Conservation (phyloP, 176 grass and related monocot genomes). For the Carex littledalei region DNA sequence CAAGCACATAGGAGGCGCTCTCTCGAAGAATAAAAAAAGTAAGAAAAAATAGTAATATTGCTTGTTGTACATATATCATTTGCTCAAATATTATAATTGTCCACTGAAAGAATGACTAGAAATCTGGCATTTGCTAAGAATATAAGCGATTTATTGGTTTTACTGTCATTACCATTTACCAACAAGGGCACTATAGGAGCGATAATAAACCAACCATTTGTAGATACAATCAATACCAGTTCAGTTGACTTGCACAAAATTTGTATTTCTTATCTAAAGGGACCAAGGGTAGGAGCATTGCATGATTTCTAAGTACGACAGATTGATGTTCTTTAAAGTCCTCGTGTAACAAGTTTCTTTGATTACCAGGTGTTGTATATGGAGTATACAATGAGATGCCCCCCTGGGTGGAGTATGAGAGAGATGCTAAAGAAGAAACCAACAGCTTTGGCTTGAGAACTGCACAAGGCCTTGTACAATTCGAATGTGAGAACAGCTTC, state of each 20-base stretch:
- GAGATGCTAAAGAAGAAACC: constrained; percentile 33
- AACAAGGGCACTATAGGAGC: not conserved
- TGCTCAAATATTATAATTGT: not conserved
- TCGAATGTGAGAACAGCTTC: constrained; percentile 52
- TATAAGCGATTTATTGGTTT: not conserved
- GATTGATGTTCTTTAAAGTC: not conserved
- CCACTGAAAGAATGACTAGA: not conserved
- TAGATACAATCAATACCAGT: not conserved
- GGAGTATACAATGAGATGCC: constrained; percentile 73
- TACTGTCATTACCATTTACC: not conserved
- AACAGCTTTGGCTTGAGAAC: constrained; percentile 76
- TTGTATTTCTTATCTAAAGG: not conserved
- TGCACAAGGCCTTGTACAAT: constrained; percentile 70
- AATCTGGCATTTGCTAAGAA: not conserved
- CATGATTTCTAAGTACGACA: not conserved
- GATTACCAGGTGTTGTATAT: constrained; percentile 64
- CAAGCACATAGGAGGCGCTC: constrained; percentile 82
- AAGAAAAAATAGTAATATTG: constrained; percentile 23
- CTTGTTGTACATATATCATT: not conserved
- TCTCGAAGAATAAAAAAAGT: constrained; percentile 96
- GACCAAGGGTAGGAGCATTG: not conserved
- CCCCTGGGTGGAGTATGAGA: constrained; percentile 57
- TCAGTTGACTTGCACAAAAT: not conserved
- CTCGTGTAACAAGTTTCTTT: not conserved
- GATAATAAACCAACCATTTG: not conserved